phyloP scores from a whole-genome alignment of 495 filamentous ascomycete genomes.

The Entonaema liquescens region DNA sequence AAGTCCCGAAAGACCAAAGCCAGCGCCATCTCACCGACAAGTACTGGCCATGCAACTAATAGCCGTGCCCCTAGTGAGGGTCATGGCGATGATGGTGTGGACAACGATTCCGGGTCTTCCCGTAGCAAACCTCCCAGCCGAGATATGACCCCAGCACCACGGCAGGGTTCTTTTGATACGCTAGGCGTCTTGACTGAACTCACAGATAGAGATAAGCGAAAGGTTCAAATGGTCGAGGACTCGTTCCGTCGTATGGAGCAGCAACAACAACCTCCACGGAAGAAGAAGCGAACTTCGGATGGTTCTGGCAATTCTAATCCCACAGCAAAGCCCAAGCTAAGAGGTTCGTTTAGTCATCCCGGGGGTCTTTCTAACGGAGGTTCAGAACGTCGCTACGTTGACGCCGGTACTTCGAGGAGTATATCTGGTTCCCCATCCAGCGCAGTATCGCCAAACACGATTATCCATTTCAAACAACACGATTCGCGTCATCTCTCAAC shows the following conservation, averaged over 20 bases:
- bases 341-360: conserved; percentile 47
- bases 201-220: conserved; percentile 86
- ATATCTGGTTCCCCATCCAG: conserved; percentile 59
- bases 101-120: conserved; percentile 74
- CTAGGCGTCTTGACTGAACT: conserved; percentile 67
- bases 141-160: conserved; percentile 75
- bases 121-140: conserved; percentile 81
- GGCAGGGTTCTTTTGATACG: conserved; percentile 61
- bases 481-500: conserved; percentile 30
- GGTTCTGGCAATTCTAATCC: conserved; percentile 54
- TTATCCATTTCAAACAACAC: conserved; percentile 29
- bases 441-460: conserved; percentile 48
- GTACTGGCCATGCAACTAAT: conserved; percentile 73
- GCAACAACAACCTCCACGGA: conserved; percentile 64
- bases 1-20: conserved; percentile 65
- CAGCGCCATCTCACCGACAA: conserved; percentile 70
- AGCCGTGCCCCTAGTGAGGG: conserved; percentile 83
- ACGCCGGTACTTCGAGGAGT: conserved; percentile 58
- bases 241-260: conserved; percentile 73
- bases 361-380: conserved; percentile 46
- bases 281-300: conserved; percentile 69
- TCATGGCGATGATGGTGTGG: conserved; percentile 61
- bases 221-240: conserved; percentile 84
- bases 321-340: conserved; percentile 49
- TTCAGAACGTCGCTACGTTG: conserved; percentile 55